Evolutionary conservation across 768 basidiomycete genomes (phyloP), one percentile per base, ranked within the genome.

Genomic region (Suillus sp.): DNA sequence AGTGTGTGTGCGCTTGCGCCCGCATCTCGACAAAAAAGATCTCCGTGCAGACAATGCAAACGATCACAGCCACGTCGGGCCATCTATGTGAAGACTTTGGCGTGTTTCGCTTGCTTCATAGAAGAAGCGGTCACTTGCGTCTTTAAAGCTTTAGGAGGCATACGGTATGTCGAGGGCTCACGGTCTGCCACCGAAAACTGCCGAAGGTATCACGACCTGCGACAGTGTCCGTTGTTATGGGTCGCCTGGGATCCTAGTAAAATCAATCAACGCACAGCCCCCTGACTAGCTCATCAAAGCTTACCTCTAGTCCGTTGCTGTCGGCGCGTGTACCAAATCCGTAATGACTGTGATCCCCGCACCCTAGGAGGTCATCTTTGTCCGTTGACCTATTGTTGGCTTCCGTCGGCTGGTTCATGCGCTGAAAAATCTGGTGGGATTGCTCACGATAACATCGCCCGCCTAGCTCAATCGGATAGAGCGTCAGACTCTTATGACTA

Each of bases 381-480:
- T 51, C 51, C 51, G 30, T 32, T 48, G 25, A 8, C 25, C 25
- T 50, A 50, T 50, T 50, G 7, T 54, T 22, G 6, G n/a, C 53
- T 54, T 18, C 55, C 55, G 55, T 56, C 55, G 55, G 55, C 10
- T 27, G 22, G 37, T 7, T 27, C 35, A 18, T 9, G 25, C 5
- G 16, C 22, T n/a, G n/a, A n/a, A n/a, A n/a, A n/a, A n/a, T n/a
- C n/a, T n/a, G n/a, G n/a, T n/a, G n/a, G n/a, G n/a, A n/a, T n/a
- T 38, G 16, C 2, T 11, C 7, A 37, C 22, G 14, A 32, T 38
- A 16, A 3, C 6, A 62, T 60, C 66, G 83, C 83, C 84, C 81
- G 83, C 82, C 83, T 84, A 85, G 84, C 83, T 85, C 84, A 84
- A 84, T 84, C 82, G 83, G 83, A 84, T 85, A 84, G 83, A 85